Percentiles rank a stretch among this genome's conserved stretches.
These are phyloP conservation scores for Alternaria postmessia DNA, from an alignment of 2,329 filamentous ascomycete species.

Conservation along the genomic window DNA sequence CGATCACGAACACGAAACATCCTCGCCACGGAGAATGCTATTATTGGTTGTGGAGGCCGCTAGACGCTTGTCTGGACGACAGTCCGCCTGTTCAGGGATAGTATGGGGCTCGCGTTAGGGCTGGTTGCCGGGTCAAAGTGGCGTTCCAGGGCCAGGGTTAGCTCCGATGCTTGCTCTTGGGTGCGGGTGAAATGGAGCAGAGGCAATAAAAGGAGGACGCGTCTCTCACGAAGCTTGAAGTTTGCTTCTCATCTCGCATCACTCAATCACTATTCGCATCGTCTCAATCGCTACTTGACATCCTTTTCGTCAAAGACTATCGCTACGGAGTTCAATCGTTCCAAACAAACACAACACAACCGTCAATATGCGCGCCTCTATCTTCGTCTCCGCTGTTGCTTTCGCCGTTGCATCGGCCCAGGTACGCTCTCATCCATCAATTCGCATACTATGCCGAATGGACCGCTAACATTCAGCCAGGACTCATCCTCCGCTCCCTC, in stretches of 20 bases:
- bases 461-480: constrained; percentile 14
- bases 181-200: constrained; percentile 15
- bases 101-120: constrained; percentile 15
- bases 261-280: constrained; percentile 22
- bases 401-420: constrained; percentile 44
- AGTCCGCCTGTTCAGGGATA: not conserved
- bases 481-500: constrained; percentile 1
- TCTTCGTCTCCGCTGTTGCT: constrained; percentile 40
- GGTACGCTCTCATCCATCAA: constrained; percentile 25
- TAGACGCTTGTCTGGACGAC: constrained; percentile 8
- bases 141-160: constrained; percentile 27
- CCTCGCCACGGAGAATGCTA: constrained; percentile 15
- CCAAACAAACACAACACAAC: constrained; percentile 13
- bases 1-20: constrained; percentile 11
- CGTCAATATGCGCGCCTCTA: constrained; percentile 43
- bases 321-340: constrained; percentile 18
- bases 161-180: constrained; percentile 23
- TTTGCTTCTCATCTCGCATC: constrained; percentile 12
- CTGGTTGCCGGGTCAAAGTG: constrained; percentile 36
- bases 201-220: constrained; percentile 30
- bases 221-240: constrained; percentile 10
- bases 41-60: constrained; percentile 23
- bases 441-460: constrained; percentile 11
- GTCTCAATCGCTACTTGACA: constrained; percentile 20
- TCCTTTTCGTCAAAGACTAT: constrained; percentile 19